phyloP scores from a whole-genome alignment of 306 rosid species.

The Pterocarpus macrocarpus region DNA sequence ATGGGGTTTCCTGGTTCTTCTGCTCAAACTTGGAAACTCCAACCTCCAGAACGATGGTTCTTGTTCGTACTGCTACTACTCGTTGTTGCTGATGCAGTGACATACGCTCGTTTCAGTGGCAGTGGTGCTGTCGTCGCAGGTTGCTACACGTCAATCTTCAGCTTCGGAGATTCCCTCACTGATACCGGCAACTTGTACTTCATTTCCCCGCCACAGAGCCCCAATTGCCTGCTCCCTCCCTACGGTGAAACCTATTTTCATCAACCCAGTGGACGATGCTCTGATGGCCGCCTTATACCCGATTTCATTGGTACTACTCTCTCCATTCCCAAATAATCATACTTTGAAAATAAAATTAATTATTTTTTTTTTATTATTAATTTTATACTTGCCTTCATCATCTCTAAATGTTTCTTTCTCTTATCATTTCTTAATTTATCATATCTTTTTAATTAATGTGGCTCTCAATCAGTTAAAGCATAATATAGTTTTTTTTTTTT shows the following conservation, averaged over 20 bases:
- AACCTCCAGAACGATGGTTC: background rate
- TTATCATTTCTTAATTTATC: no score
- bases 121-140: background rate
- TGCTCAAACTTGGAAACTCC: background rate
- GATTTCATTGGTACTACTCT: conserved; percentile 75
- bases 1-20: background rate
- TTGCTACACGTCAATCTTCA: conserved; percentile 61
- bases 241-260: conserved; percentile 74
- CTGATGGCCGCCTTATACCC: conserved; percentile 78
- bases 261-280: conserved; percentile 77
- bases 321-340: no score
- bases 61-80: conserved; percentile 2
- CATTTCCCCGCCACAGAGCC: conserved; percentile 9
- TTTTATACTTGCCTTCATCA: no score
- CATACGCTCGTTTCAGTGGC: background rate
- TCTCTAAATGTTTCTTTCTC: no score
- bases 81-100: background rate
- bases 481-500: no score
- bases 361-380: no score
- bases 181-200: conserved; percentile 63
- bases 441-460: no score
- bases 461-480: no score
- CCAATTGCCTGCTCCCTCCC: conserved; percentile 59
- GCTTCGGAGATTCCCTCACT: conserved; percentile 78
- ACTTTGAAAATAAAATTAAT: no score